phyloP scores from a whole-genome alignment of 768 basidiomycete genomes.

The Imleria badia region DNA sequence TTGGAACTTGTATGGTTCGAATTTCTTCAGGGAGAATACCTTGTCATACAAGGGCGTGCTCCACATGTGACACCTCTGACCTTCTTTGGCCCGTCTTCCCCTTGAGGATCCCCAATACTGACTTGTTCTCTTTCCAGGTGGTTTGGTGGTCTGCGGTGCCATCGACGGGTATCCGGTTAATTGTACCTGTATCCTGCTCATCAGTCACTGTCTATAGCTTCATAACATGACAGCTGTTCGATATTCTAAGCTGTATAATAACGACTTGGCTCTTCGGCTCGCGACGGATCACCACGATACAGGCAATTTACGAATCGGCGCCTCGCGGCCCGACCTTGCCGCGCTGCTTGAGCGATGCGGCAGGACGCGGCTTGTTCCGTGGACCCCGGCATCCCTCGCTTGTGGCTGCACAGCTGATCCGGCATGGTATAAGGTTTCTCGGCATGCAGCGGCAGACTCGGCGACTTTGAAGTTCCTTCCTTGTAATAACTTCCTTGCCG shows the following conservation, averaged over 20 bases:
- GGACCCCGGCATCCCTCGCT: neutral
- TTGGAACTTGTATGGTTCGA: slow-evolving; percentile 53
- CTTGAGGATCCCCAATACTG: neutral
- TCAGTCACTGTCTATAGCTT: neutral
- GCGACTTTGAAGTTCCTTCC: slow-evolving; percentile 1
- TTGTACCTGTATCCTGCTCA: neutral
- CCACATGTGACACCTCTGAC: slow-evolving; percentile 65
- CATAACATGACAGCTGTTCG: neutral
- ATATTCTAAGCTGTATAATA: neutral
- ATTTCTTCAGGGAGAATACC: slow-evolving; percentile 95
- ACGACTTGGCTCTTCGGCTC: too few relatives aligned
- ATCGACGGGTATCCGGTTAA: neutral
- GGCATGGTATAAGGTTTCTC: slow-evolving; percentile 16
- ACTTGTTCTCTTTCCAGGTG: slow-evolving; percentile 1
- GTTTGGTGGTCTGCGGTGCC: neutral
- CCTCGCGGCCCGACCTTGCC: neutral
- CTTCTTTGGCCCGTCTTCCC: neutral
- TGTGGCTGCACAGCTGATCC: neutral
- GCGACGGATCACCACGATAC: too few relatives aligned
- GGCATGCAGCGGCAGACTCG: slow-evolving; percentile 9
- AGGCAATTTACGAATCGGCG: neutral
- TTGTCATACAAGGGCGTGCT: slow-evolving; percentile 56
- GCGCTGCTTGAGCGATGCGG: neutral
- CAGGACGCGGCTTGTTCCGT: slow-evolving; percentile 4
- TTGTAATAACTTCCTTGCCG: slow-evolving; percentile 2